Base-by-base conservation (phyloP, 2,329 filamentous ascomycete genomes). In the Capronia epimyces region DNA sequence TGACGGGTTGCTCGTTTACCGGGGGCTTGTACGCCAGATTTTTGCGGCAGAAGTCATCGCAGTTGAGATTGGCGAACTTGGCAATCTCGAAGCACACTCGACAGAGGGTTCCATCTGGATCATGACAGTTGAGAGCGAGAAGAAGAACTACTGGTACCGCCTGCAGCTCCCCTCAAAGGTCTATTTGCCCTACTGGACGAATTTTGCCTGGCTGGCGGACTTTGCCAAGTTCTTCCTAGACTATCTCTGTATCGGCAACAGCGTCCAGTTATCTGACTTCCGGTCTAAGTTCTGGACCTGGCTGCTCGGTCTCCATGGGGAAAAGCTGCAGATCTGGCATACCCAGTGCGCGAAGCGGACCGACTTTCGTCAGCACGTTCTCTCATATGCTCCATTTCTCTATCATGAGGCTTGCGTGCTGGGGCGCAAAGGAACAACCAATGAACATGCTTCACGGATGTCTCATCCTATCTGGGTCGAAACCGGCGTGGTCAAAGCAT, bases 141-240 rank as follows among this genome's bases (percentile, higher is more conserved):
- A 56, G 2, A 63, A 62, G 13, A 54, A 64, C 12, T 64, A 87
- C 0, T 91, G 83, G 71, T 93, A 89, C 62, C 74, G 74, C 8
- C 66, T 94, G 1, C 61, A 61, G 1, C 56, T 50, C 1, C 84
- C 87, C 0, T 72, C 80, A 0, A 22, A 55, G 0, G 80, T 82
- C 31, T 94, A 93, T 60, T 55, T 53, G 9, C 69, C 80, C 1
- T 89, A 83, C 59, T 77, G 83, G 52, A 43, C 67, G 0, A 75
- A 79, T 0, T 91, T 89, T 54, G 52, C 82, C 0, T 93, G 86
- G 86, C 66, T 90, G 1, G 83, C 81, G 0, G 76, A 84, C 46
- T 69, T 93, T 0, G 75, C 78, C 0, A 91, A 90, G 62, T 81
- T 89, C 60, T 76, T 86, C 20, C 73, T 89, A 1, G 84, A 89